phyloP scores from a whole-genome alignment of 306 rosid genomes.

The Cyclanthera cordifolia region DNA sequence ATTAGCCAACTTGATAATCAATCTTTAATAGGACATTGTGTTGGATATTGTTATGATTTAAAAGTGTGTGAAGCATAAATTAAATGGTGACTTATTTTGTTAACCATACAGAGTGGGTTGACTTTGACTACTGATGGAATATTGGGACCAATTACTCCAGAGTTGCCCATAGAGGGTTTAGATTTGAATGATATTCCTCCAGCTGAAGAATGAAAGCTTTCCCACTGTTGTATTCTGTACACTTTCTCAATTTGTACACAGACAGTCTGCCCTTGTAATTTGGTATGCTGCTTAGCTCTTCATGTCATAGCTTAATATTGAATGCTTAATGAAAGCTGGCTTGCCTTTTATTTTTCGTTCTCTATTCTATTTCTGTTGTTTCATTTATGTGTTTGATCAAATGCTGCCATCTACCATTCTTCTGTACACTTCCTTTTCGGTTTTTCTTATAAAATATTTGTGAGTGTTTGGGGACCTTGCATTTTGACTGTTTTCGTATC shows the following conservation, averaged over 20 bases:
- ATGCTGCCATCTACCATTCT: neutral
- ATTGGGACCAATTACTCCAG: conserved; percentile 72
- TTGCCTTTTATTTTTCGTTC: neutral
- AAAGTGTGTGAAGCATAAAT: neutral
- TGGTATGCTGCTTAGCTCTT: neutral
- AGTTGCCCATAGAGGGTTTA: conserved; percentile 75
- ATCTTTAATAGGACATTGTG: neutral
- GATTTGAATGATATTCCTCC: conserved; percentile 60
- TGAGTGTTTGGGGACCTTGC: too few species aligned
- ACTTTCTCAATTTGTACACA: neutral
- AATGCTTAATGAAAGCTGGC: neutral
- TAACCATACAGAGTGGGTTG: conserved; percentile 69
- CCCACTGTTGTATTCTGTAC: conserved; percentile 1
- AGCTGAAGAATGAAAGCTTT: conserved; percentile 29
- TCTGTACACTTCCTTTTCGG: neutral
- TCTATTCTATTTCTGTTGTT: neutral
- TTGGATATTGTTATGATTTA: neutral
- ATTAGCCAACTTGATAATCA: neutral
- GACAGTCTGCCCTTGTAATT: conserved; percentile 4
- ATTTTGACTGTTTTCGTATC: too few species aligned
- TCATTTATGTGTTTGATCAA: neutral
- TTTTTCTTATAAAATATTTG: too few species aligned
- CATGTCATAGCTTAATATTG: conserved; percentile 1
- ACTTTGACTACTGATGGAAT: conserved; percentile 72
- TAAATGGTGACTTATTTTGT: neutral